Conservation (phyloP, 305 asterid genomes). For the Plantago coronopus region DNA sequence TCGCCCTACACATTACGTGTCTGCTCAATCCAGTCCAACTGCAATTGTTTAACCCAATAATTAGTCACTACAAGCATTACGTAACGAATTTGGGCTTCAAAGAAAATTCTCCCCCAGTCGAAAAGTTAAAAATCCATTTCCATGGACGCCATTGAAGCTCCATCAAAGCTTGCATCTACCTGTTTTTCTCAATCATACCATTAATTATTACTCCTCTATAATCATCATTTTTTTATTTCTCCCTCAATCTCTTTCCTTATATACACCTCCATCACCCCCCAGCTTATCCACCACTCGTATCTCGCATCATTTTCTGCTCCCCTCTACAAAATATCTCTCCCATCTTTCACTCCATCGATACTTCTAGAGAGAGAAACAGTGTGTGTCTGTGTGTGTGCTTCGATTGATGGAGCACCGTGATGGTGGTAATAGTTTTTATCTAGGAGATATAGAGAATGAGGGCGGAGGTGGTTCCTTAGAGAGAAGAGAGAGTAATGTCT, state of each 20-base stretch:
- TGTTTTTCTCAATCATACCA: not conserved
- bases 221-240: too few relatives aligned
- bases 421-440: not conserved
- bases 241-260: not conserved
- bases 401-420: not conserved
- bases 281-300: too few relatives aligned
- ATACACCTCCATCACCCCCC: too few relatives aligned
- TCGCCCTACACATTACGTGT: too few relatives aligned
- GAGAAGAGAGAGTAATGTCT: constrained; percentile 36
- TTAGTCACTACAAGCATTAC: not conserved
- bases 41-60: too few relatives aligned
- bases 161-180: not conserved
- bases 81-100: not conserved
- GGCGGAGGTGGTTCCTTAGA: constrained; percentile 20
- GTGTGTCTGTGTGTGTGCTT: not conserved
- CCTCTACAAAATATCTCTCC: too few relatives aligned
- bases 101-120: not conserved
- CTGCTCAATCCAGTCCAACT: too few relatives aligned
- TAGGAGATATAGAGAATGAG: constrained; percentile 47
- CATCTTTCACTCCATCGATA: too few relatives aligned
- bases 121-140: not conserved
- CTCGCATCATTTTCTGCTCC: too few relatives aligned
- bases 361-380: too few relatives aligned
- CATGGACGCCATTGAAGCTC: constrained; percentile 3
- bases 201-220: not conserved